Evolutionary conservation across 129 eudicot genomes (phyloP), one percentile per base, ranked within the genome.

Genomic region (Dittrichia graveolens): DNA sequence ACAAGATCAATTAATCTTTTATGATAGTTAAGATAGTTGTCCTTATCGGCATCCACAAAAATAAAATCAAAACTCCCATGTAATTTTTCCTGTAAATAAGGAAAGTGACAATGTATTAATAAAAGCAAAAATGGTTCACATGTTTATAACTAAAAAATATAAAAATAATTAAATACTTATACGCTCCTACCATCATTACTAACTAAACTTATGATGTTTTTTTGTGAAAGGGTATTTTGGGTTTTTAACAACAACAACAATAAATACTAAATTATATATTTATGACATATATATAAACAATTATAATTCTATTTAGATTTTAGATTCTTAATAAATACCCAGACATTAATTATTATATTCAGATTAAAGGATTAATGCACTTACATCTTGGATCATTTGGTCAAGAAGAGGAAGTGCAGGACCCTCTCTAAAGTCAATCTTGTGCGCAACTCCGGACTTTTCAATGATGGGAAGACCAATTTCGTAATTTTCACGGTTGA

Each of bases 41-140:
- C 86, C 58, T 84, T 84, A 38, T 84, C 89, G 5, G 89, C 89
- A 37, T 84, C 89, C 60, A 84, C 86, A 8, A 84, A 84, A 41
- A 81, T 81, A 50, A 84, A 84, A 57, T 84, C 89, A 60, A 72
- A 84, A 48, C 83, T 67, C 63, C 86, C 89, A 47, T 84, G 88
- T 5, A 61, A 76, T n/a, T 77, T 73, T 55, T 49, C 65, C 88
- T 84, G 68, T 12, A 5, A n/a, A 53, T 42, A 44, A 48, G 3
- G 3, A n/a, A n/a, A n/a, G n/a, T n/a, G n/a, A n/a, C n/a, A n/a
- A n/a, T n/a, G n/a, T n/a, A n/a, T n/a, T 61, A 61, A 15, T 40
- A 46, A 39, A 39, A 0, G 31, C 2, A 24, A 24, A 24, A 0
- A 24, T 24, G 31, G 31, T 24, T 24, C 31, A 24, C 31, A 24